Conservation (phyloP, 202 grass and related monocot species). For the Zoysia matrella region DNA sequence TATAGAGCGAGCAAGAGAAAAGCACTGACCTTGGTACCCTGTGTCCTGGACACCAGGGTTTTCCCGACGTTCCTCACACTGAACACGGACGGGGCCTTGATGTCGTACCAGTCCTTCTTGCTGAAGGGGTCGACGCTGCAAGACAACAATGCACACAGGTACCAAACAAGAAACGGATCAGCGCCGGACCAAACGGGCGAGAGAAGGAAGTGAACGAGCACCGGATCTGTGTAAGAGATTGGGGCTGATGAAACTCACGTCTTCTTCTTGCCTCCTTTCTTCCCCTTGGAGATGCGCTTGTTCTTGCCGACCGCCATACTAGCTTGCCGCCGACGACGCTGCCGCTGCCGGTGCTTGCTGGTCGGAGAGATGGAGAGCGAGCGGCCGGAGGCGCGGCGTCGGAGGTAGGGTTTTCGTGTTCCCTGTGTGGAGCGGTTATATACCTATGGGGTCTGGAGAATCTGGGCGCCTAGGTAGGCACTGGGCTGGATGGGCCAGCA, state of each 20-base stretch:
- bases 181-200: neutral
- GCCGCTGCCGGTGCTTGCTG: neutral
- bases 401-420: neutral
- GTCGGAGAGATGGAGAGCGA: neutral
- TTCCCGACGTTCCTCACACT: constrained; percentile 61
- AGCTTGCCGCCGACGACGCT: constrained; percentile 5
- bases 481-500: neutral
- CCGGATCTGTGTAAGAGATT: neutral
- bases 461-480: neutral
- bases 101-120: constrained; percentile 54
- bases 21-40: constrained; percentile 70
- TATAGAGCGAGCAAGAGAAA: neutral
- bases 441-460: neutral
- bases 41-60: constrained; percentile 81
- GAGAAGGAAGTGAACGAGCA: neutral
- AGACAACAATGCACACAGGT: neutral
- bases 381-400: constrained; percentile 4
- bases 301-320: constrained; percentile 66
- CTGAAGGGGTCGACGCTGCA: constrained; percentile 69
- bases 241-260: constrained; percentile 32
- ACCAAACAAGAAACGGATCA: constrained; percentile 10
- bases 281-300: constrained; percentile 73
- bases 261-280: constrained; percentile 82
- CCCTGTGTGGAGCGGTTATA: neutral
- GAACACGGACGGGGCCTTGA: constrained; percentile 50